Percentiles rank a stretch among this genome's conserved stretches.
Conservation (phyloP, 2,329 filamentous ascomycete species). For the Geoglossum cookeanum region DNA sequence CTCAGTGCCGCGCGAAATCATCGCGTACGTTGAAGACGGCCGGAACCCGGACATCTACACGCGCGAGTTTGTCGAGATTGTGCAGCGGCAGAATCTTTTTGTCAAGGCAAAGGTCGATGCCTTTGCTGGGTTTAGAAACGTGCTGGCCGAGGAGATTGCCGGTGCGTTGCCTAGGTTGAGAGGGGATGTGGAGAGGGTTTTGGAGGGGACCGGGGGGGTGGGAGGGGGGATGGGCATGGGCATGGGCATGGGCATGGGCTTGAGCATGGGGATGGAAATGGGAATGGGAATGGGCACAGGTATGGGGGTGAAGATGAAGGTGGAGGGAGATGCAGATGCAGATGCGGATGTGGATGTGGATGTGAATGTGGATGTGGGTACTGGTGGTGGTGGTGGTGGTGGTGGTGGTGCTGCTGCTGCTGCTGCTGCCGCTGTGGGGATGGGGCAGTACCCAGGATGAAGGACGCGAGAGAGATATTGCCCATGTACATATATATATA, state of each 20-base stretch:
- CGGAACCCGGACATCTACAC: slow-evolving; percentile 60
- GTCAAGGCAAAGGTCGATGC: slow-evolving; percentile 44
- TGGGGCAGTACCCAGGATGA: background rate
- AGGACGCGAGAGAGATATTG: background rate
- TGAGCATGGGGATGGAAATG: background rate
- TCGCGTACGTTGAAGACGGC: slow-evolving; percentile 50
- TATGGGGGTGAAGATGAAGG: no score
- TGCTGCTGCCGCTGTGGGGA: background rate
- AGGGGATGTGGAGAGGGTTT: slow-evolving; percentile 31
- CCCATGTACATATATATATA: background rate
- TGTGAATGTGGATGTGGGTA: no score
- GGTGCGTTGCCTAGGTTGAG: slow-evolving; percentile 39
- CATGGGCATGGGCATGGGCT: no score
- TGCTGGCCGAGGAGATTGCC: slow-evolving; percentile 39
- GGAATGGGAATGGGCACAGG: background rate
- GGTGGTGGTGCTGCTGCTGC: background rate
- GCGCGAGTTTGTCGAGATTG: slow-evolving; percentile 52
- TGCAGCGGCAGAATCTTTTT: slow-evolving; percentile 45
- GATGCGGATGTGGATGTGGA: no score
- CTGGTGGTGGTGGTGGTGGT: background rate
- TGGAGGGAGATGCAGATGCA: no score
- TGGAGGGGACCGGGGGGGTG: slow-evolving; percentile 17
- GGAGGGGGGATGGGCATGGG: background rate
- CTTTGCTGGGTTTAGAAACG: slow-evolving; percentile 41
- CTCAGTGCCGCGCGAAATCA: slow-evolving; percentile 39